phyloP scores from a whole-genome alignment of 345 rosid genomes.

The Citrus hindsii region DNA sequence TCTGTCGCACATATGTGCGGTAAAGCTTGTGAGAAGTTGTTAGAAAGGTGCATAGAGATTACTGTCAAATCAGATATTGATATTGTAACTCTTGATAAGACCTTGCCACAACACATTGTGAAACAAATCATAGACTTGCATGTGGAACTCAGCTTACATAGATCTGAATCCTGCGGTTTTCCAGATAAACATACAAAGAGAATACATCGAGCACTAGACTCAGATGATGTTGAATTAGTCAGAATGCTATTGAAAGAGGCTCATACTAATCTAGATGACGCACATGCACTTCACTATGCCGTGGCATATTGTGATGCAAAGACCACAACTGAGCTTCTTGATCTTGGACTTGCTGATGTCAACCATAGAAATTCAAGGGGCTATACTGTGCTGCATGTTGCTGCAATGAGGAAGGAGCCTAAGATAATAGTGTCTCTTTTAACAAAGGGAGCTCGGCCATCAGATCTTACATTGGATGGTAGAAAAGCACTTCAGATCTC shows the following conservation, averaged over 20 bases:
- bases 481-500: slow-evolving; percentile 73
- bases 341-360: slow-evolving; percentile 68
- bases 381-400: slow-evolving; percentile 71
- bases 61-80: slow-evolving; percentile 24
- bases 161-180: slow-evolving; percentile 24
- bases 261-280: slow-evolving; percentile 60
- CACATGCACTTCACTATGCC: slow-evolving; percentile 78
- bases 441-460: slow-evolving; percentile 71
- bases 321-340: slow-evolving; percentile 70
- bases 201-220: slow-evolving; percentile 73
- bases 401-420: slow-evolving; percentile 82
- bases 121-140: slow-evolving; percentile 43
- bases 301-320: slow-evolving; percentile 75
- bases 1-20: slow-evolving; percentile 54
- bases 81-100: too few species aligned
- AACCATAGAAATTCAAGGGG: slow-evolving; percentile 60
- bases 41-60: slow-evolving; percentile 44
- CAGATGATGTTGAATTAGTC: slow-evolving; percentile 83
- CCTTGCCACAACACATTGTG: too few species aligned
- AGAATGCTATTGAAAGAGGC: slow-evolving; percentile 72
- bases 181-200: slow-evolving; percentile 60
- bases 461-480: slow-evolving; percentile 64
- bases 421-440: slow-evolving; percentile 65
- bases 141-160: slow-evolving; percentile 30
- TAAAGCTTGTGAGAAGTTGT: slow-evolving; percentile 48